Conservation (phyloP, 225 moss, liverwort and hornwort genomes). For the Straminergon stramineum region DNA sequence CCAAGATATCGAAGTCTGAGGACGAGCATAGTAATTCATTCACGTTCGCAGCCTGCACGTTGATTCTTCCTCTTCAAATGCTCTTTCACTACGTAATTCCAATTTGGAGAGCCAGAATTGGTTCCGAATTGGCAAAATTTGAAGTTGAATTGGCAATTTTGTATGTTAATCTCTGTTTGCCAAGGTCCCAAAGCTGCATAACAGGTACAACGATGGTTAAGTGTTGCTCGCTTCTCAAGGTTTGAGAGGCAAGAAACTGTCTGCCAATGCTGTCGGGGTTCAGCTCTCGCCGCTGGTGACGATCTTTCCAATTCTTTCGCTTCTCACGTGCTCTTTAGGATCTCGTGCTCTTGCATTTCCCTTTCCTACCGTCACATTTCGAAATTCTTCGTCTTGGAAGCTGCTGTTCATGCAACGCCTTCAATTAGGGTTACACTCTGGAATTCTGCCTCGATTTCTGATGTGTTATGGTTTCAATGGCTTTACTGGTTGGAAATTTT, state of each 20-base stretch:
- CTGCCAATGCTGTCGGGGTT: conserved; percentile 43
- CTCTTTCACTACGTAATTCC: background rate
- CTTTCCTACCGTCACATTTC: background rate
- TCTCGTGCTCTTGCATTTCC: background rate
- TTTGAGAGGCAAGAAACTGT: conserved; percentile 54
- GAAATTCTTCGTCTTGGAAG: background rate
- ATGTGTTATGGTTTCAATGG: background rate
- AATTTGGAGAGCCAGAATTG: background rate
- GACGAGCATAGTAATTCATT: background rate
- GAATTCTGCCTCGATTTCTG: background rate
- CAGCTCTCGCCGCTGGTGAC: conserved; percentile 56
- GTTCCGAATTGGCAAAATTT: background rate
- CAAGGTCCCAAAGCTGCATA: conserved; percentile 17
- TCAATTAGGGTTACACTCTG: background rate
- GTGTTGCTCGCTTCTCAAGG: conserved; percentile 6
- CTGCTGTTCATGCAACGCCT: background rate
- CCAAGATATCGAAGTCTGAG: no score
- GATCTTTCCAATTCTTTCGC: conserved; percentile 49
- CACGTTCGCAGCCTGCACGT: background rate
- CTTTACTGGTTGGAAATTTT: background rate
- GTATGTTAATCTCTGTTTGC: background rate
- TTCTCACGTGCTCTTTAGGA: background rate
- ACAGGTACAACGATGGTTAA: background rate
- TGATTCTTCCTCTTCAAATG: background rate
- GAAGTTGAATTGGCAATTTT: background rate